phyloP scores from a whole-genome alignment of 2,329 filamentous ascomycete genomes.

The Xylariaceae sp. region DNA sequence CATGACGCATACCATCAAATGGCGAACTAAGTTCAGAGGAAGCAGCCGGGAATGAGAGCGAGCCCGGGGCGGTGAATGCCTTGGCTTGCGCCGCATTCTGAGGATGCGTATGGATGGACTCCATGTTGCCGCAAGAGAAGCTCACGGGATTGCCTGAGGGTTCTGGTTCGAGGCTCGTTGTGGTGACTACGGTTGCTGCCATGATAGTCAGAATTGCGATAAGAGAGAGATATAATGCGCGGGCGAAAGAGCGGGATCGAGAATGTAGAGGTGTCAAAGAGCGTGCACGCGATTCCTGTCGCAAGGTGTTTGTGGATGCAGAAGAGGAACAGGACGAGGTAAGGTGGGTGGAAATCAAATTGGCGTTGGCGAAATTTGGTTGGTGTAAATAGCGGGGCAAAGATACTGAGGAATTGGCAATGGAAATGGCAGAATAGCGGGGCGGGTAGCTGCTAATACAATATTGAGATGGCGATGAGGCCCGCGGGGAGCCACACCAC shows the following conservation, averaged over 20 bases:
- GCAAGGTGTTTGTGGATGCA: too few species aligned
- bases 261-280: too few species aligned
- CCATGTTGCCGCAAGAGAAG: slow-evolving; percentile 24
- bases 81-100: slow-evolving; percentile 88
- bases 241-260: too few species aligned
- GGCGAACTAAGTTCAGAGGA: slow-evolving; percentile 79
- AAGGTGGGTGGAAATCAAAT: too few species aligned
- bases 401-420: neutral
- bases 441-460: neutral
- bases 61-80: slow-evolving; percentile 88
- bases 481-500: neutral
- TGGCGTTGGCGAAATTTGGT: too few species aligned
- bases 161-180: neutral
- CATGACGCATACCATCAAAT: slow-evolving; percentile 46
- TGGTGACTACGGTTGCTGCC: too few species aligned
- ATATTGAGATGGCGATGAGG: neutral
- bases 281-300: too few species aligned
- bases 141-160: too few species aligned
- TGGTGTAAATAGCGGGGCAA: too few species aligned
- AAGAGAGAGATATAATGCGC: too few species aligned
- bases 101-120: slow-evolving; percentile 58
- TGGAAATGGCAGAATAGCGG: neutral
- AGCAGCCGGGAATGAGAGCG: slow-evolving; percentile 84
- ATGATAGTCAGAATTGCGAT: too few species aligned
- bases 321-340: too few species aligned